Conservation (phyloP, 805 yeast species). For the Metschnikowia noctiluminum region DNA sequence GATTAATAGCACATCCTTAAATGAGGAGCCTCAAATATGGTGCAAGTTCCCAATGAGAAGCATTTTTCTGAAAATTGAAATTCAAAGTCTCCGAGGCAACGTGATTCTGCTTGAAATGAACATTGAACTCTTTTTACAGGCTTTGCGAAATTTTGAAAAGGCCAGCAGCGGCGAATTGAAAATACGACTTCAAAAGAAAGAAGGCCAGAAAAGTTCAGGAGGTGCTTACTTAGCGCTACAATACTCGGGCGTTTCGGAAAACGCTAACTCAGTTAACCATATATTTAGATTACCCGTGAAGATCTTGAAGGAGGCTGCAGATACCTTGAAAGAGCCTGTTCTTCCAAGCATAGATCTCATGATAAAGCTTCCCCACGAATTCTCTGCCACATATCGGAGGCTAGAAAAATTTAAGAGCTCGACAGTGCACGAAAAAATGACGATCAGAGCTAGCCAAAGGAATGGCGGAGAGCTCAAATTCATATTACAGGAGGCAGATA, state of each 20-base stretch:
- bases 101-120: slow-evolving; percentile 59
- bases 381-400: slow-evolving; percentile 53
- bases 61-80: slow-evolving; percentile 48
- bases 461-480: slow-evolving; percentile 49
- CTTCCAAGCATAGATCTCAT: slow-evolving; percentile 52
- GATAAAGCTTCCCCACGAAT: slow-evolving; percentile 49
- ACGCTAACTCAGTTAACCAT: slow-evolving; percentile 51
- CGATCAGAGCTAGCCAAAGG: slow-evolving; percentile 46
- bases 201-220: slow-evolving; percentile 25
- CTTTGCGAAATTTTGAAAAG: slow-evolving; percentile 53
- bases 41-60: slow-evolving; percentile 46
- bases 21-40: slow-evolving; percentile 67
- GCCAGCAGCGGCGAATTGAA: slow-evolving; percentile 50
- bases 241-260: slow-evolving; percentile 46
- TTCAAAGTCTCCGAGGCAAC: slow-evolving; percentile 51
- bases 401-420: slow-evolving; percentile 61
- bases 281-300: slow-evolving; percentile 70
- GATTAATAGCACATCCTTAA: slow-evolving; percentile 36
- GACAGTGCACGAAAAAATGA: slow-evolving; percentile 37
- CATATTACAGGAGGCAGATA: slow-evolving; percentile 52
- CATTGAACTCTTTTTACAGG: slow-evolving; percentile 56
- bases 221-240: slow-evolving; percentile 53
- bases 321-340: slow-evolving; percentile 57
- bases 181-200: slow-evolving; percentile 49
- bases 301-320: slow-evolving; percentile 53